phyloP scores from a whole-genome alignment of 2,329 filamentous ascomycete species.

The Pseudocercospora crystallina region DNA sequence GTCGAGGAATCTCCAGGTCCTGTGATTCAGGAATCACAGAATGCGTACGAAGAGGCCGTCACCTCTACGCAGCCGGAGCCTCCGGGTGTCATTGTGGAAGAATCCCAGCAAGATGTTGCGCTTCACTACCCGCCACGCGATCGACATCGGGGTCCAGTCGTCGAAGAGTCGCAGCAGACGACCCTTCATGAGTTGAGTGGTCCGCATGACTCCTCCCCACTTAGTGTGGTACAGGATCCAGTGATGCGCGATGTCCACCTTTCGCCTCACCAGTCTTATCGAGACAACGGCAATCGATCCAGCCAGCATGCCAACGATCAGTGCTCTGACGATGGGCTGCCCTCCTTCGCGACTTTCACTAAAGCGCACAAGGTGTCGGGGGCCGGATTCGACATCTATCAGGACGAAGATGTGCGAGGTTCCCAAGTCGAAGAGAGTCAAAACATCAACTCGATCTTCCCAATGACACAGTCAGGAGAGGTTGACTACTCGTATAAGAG shows the following conservation, averaged over 20 bases:
- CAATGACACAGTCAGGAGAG: background rate
- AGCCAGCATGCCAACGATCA: too few relatives aligned
- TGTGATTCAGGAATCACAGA: background rate
- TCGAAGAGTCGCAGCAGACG: background rate
- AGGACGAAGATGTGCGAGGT: background rate
- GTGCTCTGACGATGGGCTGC: background rate
- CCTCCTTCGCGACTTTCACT: constrained; percentile 7
- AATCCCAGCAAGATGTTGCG: background rate
- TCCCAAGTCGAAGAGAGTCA: too few relatives aligned
- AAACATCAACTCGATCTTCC: constrained; percentile 1
- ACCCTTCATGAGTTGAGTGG: background rate
- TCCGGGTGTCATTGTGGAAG: background rate
- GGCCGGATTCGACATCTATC: constrained; percentile 1
- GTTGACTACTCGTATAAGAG: constrained; percentile 20
- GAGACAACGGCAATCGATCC: too few relatives aligned
- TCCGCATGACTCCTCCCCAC: too few relatives aligned
- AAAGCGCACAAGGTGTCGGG: background rate
- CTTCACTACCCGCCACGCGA: too few relatives aligned
- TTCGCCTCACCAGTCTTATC: too few relatives aligned
- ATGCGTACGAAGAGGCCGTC: too few relatives aligned
- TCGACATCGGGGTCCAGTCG: background rate
- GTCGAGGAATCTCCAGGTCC: background rate
- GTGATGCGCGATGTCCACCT: too few relatives aligned
- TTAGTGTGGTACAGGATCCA: too few relatives aligned
- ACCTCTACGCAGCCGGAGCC: background rate